Base-by-base conservation (phyloP, 2,329 filamentous ascomycete species). In the Bipolaris sorokiniana region DNA sequence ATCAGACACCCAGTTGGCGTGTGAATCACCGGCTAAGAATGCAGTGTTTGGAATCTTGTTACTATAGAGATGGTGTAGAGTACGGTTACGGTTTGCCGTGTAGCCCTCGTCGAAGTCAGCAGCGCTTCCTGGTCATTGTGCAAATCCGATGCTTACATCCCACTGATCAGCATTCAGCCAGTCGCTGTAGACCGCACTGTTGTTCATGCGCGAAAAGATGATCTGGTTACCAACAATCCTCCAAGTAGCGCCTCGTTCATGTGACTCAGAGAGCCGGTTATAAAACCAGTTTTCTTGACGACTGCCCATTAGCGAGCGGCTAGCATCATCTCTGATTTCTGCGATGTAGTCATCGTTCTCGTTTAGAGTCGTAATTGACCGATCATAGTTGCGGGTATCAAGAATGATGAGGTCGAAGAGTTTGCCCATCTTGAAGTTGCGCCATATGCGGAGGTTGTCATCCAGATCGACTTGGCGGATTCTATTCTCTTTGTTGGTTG, bases 21-120 rank as follows among this genome's bases (percentile, higher is more conserved):
- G 89, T 28, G 81, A 84, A 71, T 91, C 89, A 6, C 89, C 89
- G 0, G 88, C 82, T 15, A 92, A 82, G 64, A 91, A 85, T 56
- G 91, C 83, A 65, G 87, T 91, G 77, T 91, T 91, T 56, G 78
- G 78, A 59, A 91, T 90, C 7, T 85, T 79, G 70, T 90, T 85
- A 33, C 85, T 79, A 64, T 88, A 88, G 11, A 91, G 76, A 56
- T 86, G 84, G 63, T 86, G 76, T 10, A 90, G 79, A 0, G 89
- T 91, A 20, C 88, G 82, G 77, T 91, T 91, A 45, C 87, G 81
- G 73, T 90, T 90, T 7, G 86, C 82, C 34, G 83, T 78, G 68
- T 91, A 91, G 4, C 71, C 89, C 71, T 88, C 78, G 42, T 45
- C 13, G 5, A 41, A 15, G 48, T 56, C n/a, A 51, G 51, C 28